These are phyloP conservation scores for Candida pseudoglaebosa DNA, from an alignment of 805 yeast species.

Conservation along the genomic window DNA sequence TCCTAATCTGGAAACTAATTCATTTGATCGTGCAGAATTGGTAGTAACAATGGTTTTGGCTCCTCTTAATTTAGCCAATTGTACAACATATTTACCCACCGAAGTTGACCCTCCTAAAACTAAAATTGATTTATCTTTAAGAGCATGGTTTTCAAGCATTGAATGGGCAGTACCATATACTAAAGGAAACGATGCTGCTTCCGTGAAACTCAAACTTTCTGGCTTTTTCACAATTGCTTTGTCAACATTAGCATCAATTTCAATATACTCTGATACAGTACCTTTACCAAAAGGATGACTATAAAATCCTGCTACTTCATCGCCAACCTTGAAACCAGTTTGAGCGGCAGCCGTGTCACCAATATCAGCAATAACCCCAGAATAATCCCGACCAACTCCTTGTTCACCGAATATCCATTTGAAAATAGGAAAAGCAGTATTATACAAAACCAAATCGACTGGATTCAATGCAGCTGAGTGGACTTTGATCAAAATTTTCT, in stretches of 20 bases:
- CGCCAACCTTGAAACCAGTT: slow-evolving; percentile 22
- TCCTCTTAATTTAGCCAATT: slow-evolving; percentile 46
- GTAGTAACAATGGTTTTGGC: slow-evolving; percentile 54
- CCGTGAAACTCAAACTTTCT: slow-evolving; percentile 39
- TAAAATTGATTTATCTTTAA: slow-evolving; percentile 47
- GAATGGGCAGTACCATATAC: slow-evolving; percentile 51
- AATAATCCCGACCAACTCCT: slow-evolving; percentile 30
- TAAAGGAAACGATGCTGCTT: slow-evolving; percentile 66
- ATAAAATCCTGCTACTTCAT: slow-evolving; percentile 26
- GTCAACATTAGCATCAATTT: slow-evolving; percentile 32
- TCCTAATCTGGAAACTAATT: slow-evolving; percentile 47
- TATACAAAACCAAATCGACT: slow-evolving; percentile 23
- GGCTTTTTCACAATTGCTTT: slow-evolving; percentile 32
- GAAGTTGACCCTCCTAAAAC: slow-evolving; percentile 74
- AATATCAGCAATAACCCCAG: slow-evolving; percentile 30
- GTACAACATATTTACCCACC: slow-evolving; percentile 57
- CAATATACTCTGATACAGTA: slow-evolving; percentile 44
- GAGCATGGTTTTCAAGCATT: slow-evolving; percentile 28
- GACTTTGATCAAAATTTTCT: slow-evolving; percentile 25
- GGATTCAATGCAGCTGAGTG: slow-evolving; percentile 33
- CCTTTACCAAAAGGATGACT: slow-evolving; percentile 24
- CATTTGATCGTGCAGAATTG: slow-evolving; percentile 48
- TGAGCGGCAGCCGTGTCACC: slow-evolving; percentile 21
- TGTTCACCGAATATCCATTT: slow-evolving; percentile 10
- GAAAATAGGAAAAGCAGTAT: slow-evolving; percentile 10